Percentiles rank a stretch among this genome's conserved stretches.
phyloP scores from a whole-genome alignment of 208 protist species.

The Crithidia acanthocephali region DNA sequence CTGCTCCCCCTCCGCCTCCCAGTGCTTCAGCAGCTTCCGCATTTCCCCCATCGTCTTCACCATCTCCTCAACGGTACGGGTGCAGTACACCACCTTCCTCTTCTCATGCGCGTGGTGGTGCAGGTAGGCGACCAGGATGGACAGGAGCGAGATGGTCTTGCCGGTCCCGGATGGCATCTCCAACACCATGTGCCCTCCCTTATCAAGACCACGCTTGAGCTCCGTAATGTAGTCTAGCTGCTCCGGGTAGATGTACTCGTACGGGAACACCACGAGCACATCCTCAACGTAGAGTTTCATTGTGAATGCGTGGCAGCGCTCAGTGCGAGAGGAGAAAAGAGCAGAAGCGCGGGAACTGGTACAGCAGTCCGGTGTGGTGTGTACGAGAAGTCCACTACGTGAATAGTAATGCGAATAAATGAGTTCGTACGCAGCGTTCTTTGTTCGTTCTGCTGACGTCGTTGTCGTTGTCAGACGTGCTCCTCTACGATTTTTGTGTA shows the following conservation, averaged over 20 bases:
- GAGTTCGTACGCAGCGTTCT: too few relatives aligned
- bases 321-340: too few relatives aligned
- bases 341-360: too few relatives aligned
- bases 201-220: constrained; percentile 95
- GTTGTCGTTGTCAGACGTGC: too few relatives aligned
- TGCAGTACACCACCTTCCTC: constrained; percentile 99
- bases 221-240: constrained; percentile 99
- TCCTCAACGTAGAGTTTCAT: constrained; percentile 98
- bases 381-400: too few relatives aligned
- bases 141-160: constrained; percentile 99
- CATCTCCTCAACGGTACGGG: constrained; percentile 99
- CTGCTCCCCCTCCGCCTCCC: constrained; percentile 57
- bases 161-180: constrained; percentile 99
- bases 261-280: constrained; percentile 98
- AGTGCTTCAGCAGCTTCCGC: constrained; percentile 82
- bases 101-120: constrained; percentile 91
- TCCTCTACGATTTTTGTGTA: too few relatives aligned
- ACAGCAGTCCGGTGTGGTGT: too few relatives aligned
- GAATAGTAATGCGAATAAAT: too few relatives aligned
- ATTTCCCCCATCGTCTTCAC: constrained; percentile 97
- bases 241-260: constrained; percentile 99
- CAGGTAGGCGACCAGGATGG: constrained; percentile 96
- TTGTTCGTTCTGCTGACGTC: too few relatives aligned
- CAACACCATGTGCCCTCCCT: constrained; percentile 96
- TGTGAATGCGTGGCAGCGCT: neutral